phyloP scores from a whole-genome alignment of 2,329 filamentous ascomycete genomes.

The Meredithiella fracta region DNA sequence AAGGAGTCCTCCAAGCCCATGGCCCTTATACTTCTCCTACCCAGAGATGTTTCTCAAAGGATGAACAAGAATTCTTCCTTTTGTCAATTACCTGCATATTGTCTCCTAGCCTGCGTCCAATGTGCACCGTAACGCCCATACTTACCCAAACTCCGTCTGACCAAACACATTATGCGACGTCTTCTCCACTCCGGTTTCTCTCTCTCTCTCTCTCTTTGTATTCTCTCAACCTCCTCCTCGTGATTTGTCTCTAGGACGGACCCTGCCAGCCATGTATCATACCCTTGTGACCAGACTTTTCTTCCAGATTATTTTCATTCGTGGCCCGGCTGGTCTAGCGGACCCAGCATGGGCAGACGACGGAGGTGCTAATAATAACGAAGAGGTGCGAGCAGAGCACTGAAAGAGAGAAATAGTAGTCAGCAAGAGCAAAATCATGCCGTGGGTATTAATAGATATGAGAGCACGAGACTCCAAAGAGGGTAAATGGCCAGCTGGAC shows the following conservation, averaged over 20 bases:
- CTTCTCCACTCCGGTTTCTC: not conserved
- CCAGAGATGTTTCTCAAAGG: not conserved
- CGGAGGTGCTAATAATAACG: not conserved
- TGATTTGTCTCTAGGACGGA: not conserved
- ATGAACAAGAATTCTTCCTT: not conserved
- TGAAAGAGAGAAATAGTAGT: not conserved
- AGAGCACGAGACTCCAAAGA: not conserved
- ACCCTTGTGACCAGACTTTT: not conserved
- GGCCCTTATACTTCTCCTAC: too few relatives aligned
- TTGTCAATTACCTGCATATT: not conserved
- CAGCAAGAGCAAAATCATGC: not conserved
- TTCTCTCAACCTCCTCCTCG: not conserved
- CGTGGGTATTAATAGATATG: not conserved
- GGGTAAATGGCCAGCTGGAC: too few relatives aligned
- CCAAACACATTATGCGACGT: too few relatives aligned
- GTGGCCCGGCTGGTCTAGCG: not conserved
- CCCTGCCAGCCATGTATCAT: not conserved
- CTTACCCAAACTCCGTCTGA: too few relatives aligned
- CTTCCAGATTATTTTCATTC: not conserved
- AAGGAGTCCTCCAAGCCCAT: not conserved
- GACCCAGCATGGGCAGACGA: not conserved
- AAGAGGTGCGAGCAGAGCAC: conserved; percentile 3
- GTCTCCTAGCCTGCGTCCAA: not conserved
- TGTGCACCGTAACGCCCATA: too few relatives aligned
- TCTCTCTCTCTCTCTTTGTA: not conserved